A percentile compares a stretch with the other conserved stretches of the same genome.
These are phyloP conservation scores for Dothistroma pini DNA, from an alignment of 2,329 filamentous ascomycete species.

Conservation along the genomic window DNA sequence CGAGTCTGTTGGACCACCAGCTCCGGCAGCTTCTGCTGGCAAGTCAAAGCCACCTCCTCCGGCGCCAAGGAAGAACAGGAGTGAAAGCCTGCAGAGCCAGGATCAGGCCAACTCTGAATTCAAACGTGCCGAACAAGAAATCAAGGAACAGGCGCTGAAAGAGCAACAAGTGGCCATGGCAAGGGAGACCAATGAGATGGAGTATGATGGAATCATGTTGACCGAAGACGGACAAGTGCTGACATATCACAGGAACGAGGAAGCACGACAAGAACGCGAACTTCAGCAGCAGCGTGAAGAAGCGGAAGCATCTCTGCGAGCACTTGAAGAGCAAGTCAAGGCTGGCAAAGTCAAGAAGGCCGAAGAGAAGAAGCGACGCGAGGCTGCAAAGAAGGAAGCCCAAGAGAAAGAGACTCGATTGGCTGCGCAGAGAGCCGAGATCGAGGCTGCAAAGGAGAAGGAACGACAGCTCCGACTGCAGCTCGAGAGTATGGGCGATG, in stretches of 20 bases:
- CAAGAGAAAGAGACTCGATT: conserved; percentile 85
- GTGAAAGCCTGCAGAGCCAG: conserved; percentile 50
- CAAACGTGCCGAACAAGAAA: conserved; percentile 57
- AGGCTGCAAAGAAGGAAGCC: conserved; percentile 79
- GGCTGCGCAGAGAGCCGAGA: conserved; percentile 80
- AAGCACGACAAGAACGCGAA: conserved; percentile 72
- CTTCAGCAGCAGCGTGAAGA: conserved; percentile 75
- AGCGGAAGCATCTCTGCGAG: conserved; percentile 76
- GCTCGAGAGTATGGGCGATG: conserved; percentile 72
- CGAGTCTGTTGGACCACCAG: conserved; percentile 64
- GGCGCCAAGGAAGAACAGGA: conserved; percentile 67
- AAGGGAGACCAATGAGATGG: conserved; percentile 67
- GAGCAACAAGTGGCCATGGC: conserved; percentile 74
- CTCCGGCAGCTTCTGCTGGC: conserved; percentile 39
- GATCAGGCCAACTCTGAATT: conserved; percentile 53
- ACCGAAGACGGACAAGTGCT: conserved; percentile 20
- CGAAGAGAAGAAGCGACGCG: conserved; percentile 89
- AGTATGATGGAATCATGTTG: conserved; percentile 60
- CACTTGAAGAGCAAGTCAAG: conserved; percentile 88
- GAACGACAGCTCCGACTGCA: conserved; percentile 87
- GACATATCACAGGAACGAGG: conserved; percentile 60
- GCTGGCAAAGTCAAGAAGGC: conserved; percentile 94
- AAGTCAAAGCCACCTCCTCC: conserved; percentile 58
- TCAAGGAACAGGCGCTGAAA: conserved; percentile 53
- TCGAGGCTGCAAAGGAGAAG: conserved; percentile 84